phyloP scores from a whole-genome alignment of 768 basidiomycete species.

The Serendipita sp. region DNA sequence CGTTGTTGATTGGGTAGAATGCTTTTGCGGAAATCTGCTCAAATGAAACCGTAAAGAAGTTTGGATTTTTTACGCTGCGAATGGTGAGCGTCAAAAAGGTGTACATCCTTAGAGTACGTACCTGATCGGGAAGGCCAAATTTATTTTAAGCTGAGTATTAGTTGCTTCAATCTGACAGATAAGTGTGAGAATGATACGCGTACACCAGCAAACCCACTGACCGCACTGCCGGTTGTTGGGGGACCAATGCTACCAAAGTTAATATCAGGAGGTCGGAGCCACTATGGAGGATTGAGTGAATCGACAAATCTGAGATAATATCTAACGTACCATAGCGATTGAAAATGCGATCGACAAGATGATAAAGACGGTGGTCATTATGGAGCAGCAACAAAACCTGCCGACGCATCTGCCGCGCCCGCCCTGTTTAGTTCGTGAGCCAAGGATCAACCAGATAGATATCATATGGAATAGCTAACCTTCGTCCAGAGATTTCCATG shows the following conservation, averaged over 20 bases:
- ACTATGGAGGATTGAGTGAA: constrained; percentile 26
- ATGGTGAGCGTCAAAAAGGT: constrained; percentile 3
- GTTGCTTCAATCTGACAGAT: constrained; percentile 17
- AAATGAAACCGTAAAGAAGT: constrained; percentile 57
- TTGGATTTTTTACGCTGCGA: constrained; percentile 63
- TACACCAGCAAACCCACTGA: constrained; percentile 17
- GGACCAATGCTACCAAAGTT: constrained; percentile 32
- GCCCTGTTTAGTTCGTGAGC: constrained; percentile 26
- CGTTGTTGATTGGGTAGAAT: constrained; percentile 58
- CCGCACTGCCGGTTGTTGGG: constrained; percentile 28
- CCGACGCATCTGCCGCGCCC: constrained; percentile 42
- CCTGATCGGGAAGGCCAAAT: constrained; percentile 52
- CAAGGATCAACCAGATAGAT: background rate
- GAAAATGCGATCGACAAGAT: constrained; percentile 48
- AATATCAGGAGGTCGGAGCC: constrained; percentile 60
- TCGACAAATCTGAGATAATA: background rate
- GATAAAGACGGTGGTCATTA: constrained; percentile 49
- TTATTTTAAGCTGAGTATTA: constrained; percentile 33
- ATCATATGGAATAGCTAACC: constrained; percentile 20
- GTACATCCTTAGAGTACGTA: constrained; percentile 20
- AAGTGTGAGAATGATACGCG: background rate
- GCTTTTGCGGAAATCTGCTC: constrained; percentile 48
- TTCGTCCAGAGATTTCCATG: constrained; percentile 56
- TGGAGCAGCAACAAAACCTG: constrained; percentile 59
- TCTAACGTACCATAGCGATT: constrained; percentile 42